Evolutionary conservation across 225 moss, liverwort and hornwort genomes (phyloP).

Genomic region (Lunularia cruciata): DNA sequence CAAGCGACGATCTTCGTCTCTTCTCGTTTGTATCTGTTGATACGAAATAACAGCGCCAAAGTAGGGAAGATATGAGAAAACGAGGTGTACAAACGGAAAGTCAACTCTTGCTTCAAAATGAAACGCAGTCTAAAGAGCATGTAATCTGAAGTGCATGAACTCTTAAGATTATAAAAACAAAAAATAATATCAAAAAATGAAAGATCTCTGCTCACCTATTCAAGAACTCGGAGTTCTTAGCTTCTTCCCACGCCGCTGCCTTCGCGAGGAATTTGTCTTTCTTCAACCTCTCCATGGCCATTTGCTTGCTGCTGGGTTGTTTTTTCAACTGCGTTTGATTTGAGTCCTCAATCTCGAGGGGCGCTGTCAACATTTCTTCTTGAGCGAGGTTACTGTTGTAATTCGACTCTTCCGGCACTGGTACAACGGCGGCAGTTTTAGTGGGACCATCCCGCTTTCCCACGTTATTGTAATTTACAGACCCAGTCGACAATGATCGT

Average conservation of each 20-base stretch:
- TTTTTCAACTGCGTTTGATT: background rate
- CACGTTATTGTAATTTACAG: background rate
- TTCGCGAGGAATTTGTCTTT: constrained; percentile 27
- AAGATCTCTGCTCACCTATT: constrained; percentile 28
- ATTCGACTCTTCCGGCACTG: constrained; percentile 12
- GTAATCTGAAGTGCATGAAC: background rate
- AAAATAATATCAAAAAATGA: background rate
- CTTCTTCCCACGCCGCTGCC: constrained; percentile 45
- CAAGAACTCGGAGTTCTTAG: constrained; percentile 25
- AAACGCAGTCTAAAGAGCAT: background rate
- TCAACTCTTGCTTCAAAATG: background rate
- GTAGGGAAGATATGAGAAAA: background rate
- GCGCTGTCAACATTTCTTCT: background rate
- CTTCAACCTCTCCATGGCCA: constrained; percentile 21
- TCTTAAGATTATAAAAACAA: background rate
- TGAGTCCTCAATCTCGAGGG: background rate
- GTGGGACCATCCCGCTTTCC: constrained; percentile 12
- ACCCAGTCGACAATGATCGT: background rate
- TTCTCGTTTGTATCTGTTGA: constrained; percentile 34
- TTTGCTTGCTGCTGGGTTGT: background rate
- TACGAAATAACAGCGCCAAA: background rate
- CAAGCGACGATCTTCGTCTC: constrained; percentile 40
- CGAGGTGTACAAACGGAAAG: no score
- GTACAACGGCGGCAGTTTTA: constrained; percentile 6
- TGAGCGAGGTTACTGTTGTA: background rate